These are phyloP conservation scores for Theobroma grandiflorum DNA, from an alignment of 441 rosid genomes.

Conservation along the genomic window DNA sequence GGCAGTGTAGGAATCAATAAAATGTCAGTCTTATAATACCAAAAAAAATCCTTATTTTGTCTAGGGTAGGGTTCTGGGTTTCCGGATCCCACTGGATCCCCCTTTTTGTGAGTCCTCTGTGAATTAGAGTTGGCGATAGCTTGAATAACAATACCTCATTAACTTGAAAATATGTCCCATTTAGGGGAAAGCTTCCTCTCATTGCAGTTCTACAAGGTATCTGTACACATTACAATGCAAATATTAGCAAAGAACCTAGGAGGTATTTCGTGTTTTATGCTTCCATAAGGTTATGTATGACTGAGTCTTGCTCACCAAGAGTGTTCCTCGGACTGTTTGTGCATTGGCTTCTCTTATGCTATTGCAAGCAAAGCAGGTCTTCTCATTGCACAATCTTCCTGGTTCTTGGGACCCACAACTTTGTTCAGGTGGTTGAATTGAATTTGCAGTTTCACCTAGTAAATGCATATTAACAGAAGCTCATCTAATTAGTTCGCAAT, in stretches of 20 bases:
- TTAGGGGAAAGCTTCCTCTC: conserved; percentile 97
- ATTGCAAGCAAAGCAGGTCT: conserved; percentile 80
- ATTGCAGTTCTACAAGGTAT: conserved; percentile 97
- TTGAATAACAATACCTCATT: conserved; percentile 67
- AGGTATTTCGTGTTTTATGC: conserved; percentile 21
- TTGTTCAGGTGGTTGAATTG: conserved; percentile 64
- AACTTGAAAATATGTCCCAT: conserved; percentile 97
- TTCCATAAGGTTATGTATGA: conserved; percentile 12
- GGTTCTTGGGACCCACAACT: conserved; percentile 57
- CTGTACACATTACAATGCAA: conserved; percentile 48
- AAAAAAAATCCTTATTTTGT: conserved; percentile 19
- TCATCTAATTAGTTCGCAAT: conserved; percentile 21
- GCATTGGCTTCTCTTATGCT: conserved; percentile 74
- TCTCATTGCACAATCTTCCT: conserved; percentile 63
- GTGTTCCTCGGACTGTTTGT: conserved; percentile 84
- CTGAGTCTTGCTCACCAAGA: conserved; percentile 65
- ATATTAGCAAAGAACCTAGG: conserved; percentile 35
- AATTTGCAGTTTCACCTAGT: conserved; percentile 86
- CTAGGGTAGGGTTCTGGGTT: conserved; percentile 12
- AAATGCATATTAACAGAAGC: conserved; percentile 24
- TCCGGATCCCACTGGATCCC: conserved; percentile 4
- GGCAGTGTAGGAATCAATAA: conserved; percentile 12
- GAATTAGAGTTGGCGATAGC: conserved; percentile 17
- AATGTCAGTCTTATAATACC: conserved; percentile 2
- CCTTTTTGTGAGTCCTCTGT: neutral